Base-by-base conservation (phyloP, 192 early-diverging fungal genomes). In the Blastocladiella britannica region DNA sequence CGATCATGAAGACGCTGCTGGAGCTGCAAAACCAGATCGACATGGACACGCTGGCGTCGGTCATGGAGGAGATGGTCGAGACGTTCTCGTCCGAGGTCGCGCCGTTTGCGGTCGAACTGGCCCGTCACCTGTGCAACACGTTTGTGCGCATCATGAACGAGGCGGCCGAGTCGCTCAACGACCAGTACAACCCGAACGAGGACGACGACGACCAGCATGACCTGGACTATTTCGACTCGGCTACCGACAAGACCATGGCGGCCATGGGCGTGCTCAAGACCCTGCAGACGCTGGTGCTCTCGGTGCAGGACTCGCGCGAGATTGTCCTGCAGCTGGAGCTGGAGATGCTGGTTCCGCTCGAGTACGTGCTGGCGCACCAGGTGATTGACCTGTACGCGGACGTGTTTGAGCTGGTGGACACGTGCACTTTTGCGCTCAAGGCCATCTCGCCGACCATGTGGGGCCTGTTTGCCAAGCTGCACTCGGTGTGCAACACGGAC, bases 11-110 rank as follows among this genome's bases (percentile, higher is more conserved):
- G 65, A 77, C 75, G 53, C 74, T 97, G 52, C 67, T 98, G 53
- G 76, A 80, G 31, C 71, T 94, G 56, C 93, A 85, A 0, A 89
- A 92, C 72, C 76, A 91, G 65, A 88, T 94, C 55, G 92, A 98
- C 68, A 77, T 89, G 63, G 92, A 95, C 62, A 86, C 83, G 6
- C 72, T 98, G 5, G 75, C 89, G 0, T 69, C 68, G 26, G 83
- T 90, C 29, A 88, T 96, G 75, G 89, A 95, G 56, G 78, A 81
- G 58, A 81, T 98, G 67, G 89, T 96, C 5, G 86, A 85, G 60
- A 79, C 84, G 25, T 98, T 88, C 75, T 77, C 91, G 26, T 81
- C 88, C 30, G 81, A 90, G 62, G 72, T 98, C 65, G 78, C 79
- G 15, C 95, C 95, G 4, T 98, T 92, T 67, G 88, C 95, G 4